Conservation (phyloP, 306 rosid species). For the Prosopis cineraria region DNA sequence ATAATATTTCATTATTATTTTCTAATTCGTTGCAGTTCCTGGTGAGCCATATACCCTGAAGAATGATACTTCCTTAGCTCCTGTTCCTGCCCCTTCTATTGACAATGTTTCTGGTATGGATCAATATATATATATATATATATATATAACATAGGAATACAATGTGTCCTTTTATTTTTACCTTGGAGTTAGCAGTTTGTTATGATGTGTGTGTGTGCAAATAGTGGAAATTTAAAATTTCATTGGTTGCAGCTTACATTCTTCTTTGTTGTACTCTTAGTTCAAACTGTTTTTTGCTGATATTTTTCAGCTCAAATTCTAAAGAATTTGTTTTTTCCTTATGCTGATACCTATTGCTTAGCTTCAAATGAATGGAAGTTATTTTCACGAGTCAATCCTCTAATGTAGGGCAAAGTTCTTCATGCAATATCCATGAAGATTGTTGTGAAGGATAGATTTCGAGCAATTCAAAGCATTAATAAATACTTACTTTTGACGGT, state of each 20-base stretch:
- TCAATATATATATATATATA: conserved; percentile 21
- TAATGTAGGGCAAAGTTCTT: conserved; percentile 2
- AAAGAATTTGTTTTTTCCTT: background rate
- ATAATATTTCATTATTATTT: background rate
- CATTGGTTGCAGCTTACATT: background rate
- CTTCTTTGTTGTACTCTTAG: conserved; percentile 10
- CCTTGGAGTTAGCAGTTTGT: background rate
- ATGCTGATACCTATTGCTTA: background rate
- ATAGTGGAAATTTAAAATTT: background rate
- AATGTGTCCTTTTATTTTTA: background rate
- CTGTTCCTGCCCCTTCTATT: conserved; percentile 59
- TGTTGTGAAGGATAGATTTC: background rate
- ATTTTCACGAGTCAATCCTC: background rate
- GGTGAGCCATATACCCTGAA: conserved; percentile 84
- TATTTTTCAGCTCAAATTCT: background rate
- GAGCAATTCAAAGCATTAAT: background rate
- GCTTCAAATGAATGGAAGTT: conserved; percentile 4
- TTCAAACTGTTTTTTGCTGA: background rate
- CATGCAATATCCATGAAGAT: background rate
- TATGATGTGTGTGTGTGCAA: background rate
- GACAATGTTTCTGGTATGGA: conserved; percentile 59
- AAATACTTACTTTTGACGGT: background rate
- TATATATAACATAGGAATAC: background rate
- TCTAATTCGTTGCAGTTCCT: conserved; percentile 64
- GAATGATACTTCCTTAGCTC: conserved; percentile 54